Conservation (phyloP, 345 rosid species). For the Syzygium aromaticum region DNA sequence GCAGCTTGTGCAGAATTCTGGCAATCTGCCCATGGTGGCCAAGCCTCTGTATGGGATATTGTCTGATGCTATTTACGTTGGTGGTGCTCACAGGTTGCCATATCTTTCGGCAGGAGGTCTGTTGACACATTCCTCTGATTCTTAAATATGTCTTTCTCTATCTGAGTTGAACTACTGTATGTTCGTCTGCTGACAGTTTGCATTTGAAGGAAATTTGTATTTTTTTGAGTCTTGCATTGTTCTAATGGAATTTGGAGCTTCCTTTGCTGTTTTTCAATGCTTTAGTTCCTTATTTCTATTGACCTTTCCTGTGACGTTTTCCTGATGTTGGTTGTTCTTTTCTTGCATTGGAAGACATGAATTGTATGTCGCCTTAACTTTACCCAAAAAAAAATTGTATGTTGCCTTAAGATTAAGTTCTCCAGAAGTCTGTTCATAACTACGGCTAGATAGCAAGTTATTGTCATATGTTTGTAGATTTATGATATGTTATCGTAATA, state of each 20-base stretch:
- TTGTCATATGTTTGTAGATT: background rate
- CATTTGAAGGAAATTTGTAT: background rate
- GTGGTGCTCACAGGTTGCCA: slow-evolving; percentile 72
- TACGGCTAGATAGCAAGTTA: background rate
- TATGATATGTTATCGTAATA: background rate
- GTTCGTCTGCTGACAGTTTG: background rate
- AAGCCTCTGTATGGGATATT: slow-evolving; percentile 82
- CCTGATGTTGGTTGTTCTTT: background rate
- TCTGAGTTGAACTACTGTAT: background rate
- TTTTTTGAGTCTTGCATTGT: background rate
- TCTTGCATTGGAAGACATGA: background rate
- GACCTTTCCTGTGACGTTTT: background rate
- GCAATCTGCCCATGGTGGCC: slow-evolving; percentile 81
- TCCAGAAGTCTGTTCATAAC: background rate
- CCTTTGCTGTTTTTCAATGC: background rate
- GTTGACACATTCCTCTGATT: slow-evolving; percentile 7
- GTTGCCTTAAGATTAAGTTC: background rate
- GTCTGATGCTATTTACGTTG: slow-evolving; percentile 66
- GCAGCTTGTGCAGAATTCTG: slow-evolving; percentile 83
- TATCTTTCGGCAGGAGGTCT: slow-evolving; percentile 80
- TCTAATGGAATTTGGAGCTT: background rate
- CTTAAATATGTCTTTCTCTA: background rate
- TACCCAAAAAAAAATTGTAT: too few species aligned
- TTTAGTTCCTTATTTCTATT: background rate
- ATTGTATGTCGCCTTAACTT: background rate